These are phyloP conservation scores for Syncephalastrum sp. DNA, from an alignment of 371 early-diverging fungal genomes.

Conservation along the genomic window DNA sequence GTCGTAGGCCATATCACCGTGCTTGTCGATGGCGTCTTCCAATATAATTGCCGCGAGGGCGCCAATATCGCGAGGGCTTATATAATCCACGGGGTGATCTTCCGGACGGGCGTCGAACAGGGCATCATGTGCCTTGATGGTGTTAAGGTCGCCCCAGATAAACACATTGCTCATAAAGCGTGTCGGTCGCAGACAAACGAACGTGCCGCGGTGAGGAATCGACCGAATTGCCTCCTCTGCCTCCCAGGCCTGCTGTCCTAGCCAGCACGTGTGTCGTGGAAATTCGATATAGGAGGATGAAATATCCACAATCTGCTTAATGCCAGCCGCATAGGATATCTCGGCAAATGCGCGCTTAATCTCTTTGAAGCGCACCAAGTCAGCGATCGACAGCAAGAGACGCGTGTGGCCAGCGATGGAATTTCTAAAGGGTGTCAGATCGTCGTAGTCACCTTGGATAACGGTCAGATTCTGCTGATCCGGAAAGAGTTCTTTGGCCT, in stretches of 20 bases:
- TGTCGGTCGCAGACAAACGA: conserved; percentile 28
- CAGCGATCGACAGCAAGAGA: conserved; percentile 18
- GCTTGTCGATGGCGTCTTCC: conserved; percentile 19
- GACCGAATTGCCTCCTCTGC: conserved; percentile 20
- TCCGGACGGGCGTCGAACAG: conserved; percentile 3
- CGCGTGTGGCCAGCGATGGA: conserved; percentile 29
- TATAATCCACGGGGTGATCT: conserved; percentile 5
- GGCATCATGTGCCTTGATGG: neutral
- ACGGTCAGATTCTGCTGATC: neutral
- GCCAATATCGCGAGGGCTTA: conserved; percentile 28
- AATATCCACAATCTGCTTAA: conserved; percentile 30
- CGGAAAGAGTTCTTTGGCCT: conserved; percentile 12
- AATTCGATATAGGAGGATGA: conserved; percentile 15
- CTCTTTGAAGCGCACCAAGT: conserved; percentile 4
- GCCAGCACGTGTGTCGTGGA: conserved; percentile 15
- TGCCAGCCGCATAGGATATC: conserved; percentile 28
- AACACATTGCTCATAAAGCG: conserved; percentile 22
- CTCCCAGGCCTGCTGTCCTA: conserved; percentile 10
- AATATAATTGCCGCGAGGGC: conserved; percentile 22
- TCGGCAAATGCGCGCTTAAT: conserved; percentile 14
- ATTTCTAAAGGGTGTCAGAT: conserved; percentile 14
- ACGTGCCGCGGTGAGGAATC: conserved; percentile 17
- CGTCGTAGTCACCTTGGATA: conserved; percentile 26
- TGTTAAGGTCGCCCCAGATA: neutral
- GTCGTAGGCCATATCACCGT: conserved; percentile 19